These are phyloP conservation scores for Alternaria solani DNA, from an alignment of 2,329 filamentous ascomycete genomes.

Conservation along the genomic window DNA sequence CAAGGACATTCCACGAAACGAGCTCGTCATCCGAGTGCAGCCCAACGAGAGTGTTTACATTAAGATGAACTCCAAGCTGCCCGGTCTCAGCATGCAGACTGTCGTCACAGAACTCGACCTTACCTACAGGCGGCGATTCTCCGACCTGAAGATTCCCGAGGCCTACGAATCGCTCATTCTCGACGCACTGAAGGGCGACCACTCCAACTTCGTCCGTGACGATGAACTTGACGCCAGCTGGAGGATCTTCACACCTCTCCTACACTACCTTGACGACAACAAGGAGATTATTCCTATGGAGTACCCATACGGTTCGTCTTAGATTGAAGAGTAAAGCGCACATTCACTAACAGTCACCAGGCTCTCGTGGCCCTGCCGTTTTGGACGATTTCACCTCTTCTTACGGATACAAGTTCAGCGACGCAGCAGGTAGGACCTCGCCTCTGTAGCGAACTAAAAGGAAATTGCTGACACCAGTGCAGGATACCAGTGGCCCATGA, in stretches of 20 bases:
- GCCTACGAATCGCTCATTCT: constrained; percentile 98
- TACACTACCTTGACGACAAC: constrained; percentile 98
- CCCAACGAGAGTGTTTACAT: constrained; percentile 99
- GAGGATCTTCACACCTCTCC: constrained; percentile 96
- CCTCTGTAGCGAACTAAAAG: constrained; percentile 16
- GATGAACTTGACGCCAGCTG: constrained; percentile 92
- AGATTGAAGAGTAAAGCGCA: constrained; percentile 7
- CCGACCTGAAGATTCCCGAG: constrained; percentile 98
- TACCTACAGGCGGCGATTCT: constrained; percentile 97
- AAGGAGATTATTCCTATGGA: constrained; percentile 99
- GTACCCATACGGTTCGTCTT: constrained; percentile 89
- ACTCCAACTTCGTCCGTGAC: constrained; percentile 84
- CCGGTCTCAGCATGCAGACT: constrained; percentile 98
- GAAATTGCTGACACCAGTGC: constrained; percentile 24
- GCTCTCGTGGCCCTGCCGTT: constrained; percentile 93
- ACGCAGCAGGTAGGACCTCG: constrained; percentile 73
- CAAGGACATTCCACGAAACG: constrained; percentile 99
- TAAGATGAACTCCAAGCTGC: constrained; percentile 99
- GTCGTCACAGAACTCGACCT: constrained; percentile 98
- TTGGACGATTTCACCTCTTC: constrained; percentile 98
- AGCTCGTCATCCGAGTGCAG: constrained; percentile 98
- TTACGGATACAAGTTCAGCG: constrained; percentile 98
- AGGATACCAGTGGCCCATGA: constrained; percentile 54
- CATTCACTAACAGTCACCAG: constrained; percentile 60
- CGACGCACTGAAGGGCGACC: constrained; percentile 97